Percentiles rank a stretch among this genome's conserved stretches.
Evolutionary conservation across 805 yeast species (phyloP).

Genomic region (Babjeviella inositovora): DNA sequence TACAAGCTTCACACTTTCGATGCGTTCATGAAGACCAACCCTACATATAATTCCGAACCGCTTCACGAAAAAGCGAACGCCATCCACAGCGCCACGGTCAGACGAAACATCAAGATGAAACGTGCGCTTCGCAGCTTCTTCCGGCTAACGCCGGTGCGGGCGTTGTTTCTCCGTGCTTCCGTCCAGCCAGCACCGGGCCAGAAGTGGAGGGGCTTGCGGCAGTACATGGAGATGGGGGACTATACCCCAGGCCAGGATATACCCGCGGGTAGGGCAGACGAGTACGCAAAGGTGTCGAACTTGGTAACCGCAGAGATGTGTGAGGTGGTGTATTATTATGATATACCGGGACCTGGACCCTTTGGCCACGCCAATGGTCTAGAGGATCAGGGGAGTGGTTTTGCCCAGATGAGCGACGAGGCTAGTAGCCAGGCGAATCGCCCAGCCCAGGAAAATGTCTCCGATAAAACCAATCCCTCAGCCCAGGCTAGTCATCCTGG

Average conservation of each 20-base stretch:
- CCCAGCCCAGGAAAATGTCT: too few species aligned
- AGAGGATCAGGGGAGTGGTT: too few species aligned
- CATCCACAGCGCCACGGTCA: neutral
- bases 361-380: constrained; percentile 4
- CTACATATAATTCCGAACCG: too few species aligned
- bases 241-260: constrained; percentile 2
- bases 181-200: constrained; percentile 4
- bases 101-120: neutral
- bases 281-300: constrained; percentile 71
- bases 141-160: constrained; percentile 1
- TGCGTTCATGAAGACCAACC: constrained; percentile 52
- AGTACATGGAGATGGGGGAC: constrained; percentile 35
- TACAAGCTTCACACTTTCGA: constrained; percentile 34
- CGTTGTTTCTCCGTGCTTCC: constrained; percentile 2
- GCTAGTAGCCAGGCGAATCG: constrained; percentile 1
- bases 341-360: constrained; percentile 69
- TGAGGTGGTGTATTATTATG: constrained; percentile 48
- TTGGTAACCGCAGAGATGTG: constrained; percentile 45
- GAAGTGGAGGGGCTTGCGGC: constrained; percentile 65
- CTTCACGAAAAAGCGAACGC: constrained; percentile 4
- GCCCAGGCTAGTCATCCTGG: constrained; percentile 16
- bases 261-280: constrained; percentile 25
- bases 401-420: neutral
- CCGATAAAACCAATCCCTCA: constrained; percentile 16
- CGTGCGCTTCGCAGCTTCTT: constrained; percentile 7